A percentile compares a stretch with the other conserved stretches of the same genome.
These are phyloP conservation scores for Mariannaea elegans DNA, from an alignment of 2,329 filamentous ascomycete species.

Conservation along the genomic window DNA sequence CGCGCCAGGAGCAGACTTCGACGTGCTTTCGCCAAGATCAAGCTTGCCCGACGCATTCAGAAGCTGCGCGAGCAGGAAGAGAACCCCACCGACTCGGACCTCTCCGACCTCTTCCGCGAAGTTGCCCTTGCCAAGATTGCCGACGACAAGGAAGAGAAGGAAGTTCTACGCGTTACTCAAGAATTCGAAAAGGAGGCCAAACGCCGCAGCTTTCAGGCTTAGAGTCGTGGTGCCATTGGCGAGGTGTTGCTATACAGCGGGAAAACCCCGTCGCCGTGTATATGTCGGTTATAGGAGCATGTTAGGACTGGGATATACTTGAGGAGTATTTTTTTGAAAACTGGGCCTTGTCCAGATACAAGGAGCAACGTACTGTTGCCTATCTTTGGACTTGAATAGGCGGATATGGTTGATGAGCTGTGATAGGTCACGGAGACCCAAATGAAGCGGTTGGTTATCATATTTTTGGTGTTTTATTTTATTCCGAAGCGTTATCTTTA, in stretches of 20 bases:
- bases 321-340: constrained; percentile 16
- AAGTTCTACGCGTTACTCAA: constrained; percentile 73
- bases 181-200: constrained; percentile 61
- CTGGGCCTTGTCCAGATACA: constrained; percentile 3
- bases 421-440: constrained; percentile 8
- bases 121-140: constrained; percentile 93
- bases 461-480: neutral
- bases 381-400: constrained; percentile 8
- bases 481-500: constrained; percentile 15
- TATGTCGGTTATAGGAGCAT: neutral
- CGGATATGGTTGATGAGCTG: constrained; percentile 5
- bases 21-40: constrained; percentile 95
- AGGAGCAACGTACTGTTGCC: neutral
- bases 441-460: constrained; percentile 6
- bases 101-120: constrained; percentile 80
- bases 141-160: constrained; percentile 80
- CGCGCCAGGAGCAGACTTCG: constrained; percentile 90
- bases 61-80: constrained; percentile 93
- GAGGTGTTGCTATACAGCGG: neutral
- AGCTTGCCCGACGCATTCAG: constrained; percentile 94
- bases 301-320: neutral
- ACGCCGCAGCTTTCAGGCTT: constrained; percentile 42
- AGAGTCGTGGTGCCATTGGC: neutral
- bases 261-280: neutral
- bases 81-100: constrained; percentile 74